Evolutionary conservation across 352 stramenopile species (phyloP).

Genomic region (Phytophthora citrophthora): DNA sequence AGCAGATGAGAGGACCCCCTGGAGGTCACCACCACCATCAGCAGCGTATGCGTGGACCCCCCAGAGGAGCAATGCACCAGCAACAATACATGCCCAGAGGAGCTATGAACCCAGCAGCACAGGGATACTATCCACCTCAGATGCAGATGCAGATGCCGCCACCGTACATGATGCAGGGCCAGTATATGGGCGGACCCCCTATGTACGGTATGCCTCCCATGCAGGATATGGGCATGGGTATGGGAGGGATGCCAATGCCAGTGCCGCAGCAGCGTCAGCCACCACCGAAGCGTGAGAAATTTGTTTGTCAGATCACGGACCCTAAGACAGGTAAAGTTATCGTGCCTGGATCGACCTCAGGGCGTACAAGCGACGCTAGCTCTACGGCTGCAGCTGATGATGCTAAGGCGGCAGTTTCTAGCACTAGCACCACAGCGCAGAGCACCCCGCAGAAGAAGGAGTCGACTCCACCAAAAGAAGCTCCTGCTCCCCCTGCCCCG

Average conservation of each 20-base stretch:
- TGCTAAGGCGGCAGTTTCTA: constrained; percentile 20
- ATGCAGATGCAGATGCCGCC: constrained; percentile 57
- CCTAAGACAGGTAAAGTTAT: constrained; percentile 58
- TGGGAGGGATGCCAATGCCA: constrained; percentile 44
- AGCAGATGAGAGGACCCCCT: constrained; percentile 61
- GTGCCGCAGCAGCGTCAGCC: constrained; percentile 46
- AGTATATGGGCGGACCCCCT: constrained; percentile 45
- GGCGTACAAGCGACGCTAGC: constrained; percentile 18
- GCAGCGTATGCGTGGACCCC: constrained; percentile 42
- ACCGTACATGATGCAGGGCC: constrained; percentile 57
- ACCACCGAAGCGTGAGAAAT: constrained; percentile 52
- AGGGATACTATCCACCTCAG: constrained; percentile 55
- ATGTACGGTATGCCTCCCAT: constrained; percentile 56
- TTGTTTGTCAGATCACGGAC: constrained; percentile 46
- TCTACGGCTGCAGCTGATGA: constrained; percentile 25
- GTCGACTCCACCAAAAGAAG: constrained; percentile 8
- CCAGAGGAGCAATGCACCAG: constrained; percentile 48
- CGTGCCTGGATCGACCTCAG: constrained; percentile 29
- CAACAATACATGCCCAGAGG: constrained; percentile 49
- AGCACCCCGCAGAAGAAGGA: constrained; percentile 46
- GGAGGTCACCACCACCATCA: constrained; percentile 47
- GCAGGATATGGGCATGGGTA: constrained; percentile 53
- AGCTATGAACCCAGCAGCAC: constrained; percentile 42
- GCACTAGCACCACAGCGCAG: constrained; percentile 30
- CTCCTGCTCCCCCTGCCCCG: constrained; percentile 1